phyloP scores from a whole-genome alignment of 768 basidiomycete genomes.

The Russula sp. region DNA sequence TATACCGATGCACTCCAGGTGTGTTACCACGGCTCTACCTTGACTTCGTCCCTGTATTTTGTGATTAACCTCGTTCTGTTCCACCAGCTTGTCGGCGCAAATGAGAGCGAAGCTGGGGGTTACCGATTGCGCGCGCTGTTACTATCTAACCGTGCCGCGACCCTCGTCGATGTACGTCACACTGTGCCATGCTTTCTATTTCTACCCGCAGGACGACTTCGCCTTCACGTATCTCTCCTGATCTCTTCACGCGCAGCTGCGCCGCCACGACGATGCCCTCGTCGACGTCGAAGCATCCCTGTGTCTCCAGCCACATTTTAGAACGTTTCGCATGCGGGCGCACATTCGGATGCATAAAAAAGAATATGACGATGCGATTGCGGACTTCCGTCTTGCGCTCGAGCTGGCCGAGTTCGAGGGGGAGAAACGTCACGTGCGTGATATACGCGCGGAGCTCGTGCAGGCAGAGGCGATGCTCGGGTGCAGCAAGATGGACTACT shows the following conservation, averaged over 20 bases:
- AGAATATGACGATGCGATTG: constrained; percentile 60
- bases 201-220: not conserved
- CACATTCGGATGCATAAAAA: constrained; percentile 71
- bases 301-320: constrained; percentile 55
- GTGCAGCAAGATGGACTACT: constrained; percentile 84
- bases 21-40: constrained; percentile 22
- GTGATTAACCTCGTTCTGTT: not conserved
- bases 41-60: no score
- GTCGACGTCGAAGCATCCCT: constrained; percentile 66
- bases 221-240: not conserved
- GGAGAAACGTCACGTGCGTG: constrained; percentile 52
- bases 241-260: constrained; percentile 38
- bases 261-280: constrained; percentile 60
- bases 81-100: constrained; percentile 55
- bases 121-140: constrained; percentile 76
- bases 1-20: constrained; percentile 72
- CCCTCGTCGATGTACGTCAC: constrained; percentile 56
- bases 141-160: constrained; percentile 78
- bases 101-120: constrained; percentile 66
- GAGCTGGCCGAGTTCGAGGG: constrained; percentile 63
- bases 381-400: constrained; percentile 74
- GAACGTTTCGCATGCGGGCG: constrained; percentile 80
- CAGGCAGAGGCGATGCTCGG: constrained; percentile 79
- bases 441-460: constrained; percentile 58
- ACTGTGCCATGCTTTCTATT: constrained; percentile 8